phyloP scores from a whole-genome alignment of 192 early-diverging fungal genomes.

The Spizellomyces punctatus region DNA sequence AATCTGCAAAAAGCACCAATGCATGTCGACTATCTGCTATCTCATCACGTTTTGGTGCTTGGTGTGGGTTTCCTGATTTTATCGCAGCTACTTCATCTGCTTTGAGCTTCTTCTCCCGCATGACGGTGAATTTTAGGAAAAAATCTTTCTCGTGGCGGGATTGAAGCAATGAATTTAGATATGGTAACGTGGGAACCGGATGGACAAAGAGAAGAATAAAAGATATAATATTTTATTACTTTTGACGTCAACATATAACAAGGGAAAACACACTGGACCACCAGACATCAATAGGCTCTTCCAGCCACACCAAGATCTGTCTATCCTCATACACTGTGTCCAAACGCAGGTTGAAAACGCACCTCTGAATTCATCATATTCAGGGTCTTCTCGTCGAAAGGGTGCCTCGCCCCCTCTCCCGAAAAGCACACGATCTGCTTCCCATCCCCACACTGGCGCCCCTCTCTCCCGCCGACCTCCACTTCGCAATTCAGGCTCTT shows the following conservation, averaged over 20 bases:
- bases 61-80: neutral
- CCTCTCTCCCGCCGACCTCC: neutral
- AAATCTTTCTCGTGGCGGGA: neutral
- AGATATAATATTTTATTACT: neutral
- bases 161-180: neutral
- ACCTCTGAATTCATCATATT: slow-evolving; percentile 31
- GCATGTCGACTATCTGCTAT: slow-evolving; percentile 35
- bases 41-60: neutral
- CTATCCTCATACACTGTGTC: too few species aligned
- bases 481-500: neutral
- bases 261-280: too few species aligned
- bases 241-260: too few species aligned
- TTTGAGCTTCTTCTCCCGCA: slow-evolving; percentile 14
- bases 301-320: too few species aligned
- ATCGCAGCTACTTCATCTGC: neutral
- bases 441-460: slow-evolving; percentile 4
- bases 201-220: neutral
- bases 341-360: neutral
- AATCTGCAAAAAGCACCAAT: slow-evolving; percentile 56
- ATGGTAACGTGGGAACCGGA: neutral
- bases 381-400: neutral
- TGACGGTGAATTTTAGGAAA: slow-evolving; percentile 11
- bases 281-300: too few species aligned
- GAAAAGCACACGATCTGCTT: slow-evolving; percentile 20
- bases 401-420: slow-evolving; percentile 25